Evolutionary conservation across 345 rosid genomes (phyloP), one percentile per base, ranked within the genome.

Genomic region (Bruguiera parviflora): DNA sequence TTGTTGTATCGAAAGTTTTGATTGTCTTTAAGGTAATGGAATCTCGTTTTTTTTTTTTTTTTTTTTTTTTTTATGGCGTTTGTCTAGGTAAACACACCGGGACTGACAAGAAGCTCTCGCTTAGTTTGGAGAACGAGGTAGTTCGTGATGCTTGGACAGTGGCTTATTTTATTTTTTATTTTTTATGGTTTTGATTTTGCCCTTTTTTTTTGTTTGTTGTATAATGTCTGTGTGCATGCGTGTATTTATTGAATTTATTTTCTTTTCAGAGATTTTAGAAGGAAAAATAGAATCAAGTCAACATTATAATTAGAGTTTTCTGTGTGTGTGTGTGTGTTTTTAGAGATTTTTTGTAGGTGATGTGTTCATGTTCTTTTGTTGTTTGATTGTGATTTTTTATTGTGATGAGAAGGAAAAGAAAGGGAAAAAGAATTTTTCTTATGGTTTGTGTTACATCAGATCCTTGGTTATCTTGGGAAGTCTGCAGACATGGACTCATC

Each of bases 101-200:
- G 73, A 83, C 86, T 20, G 98, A 93, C 76, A 93, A 89, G 76
- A 91, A 82, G 72, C 73, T 91, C 24, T 89, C 97, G 70, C 86
- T 91, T 63, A 93, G 96, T 83, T 86, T 93, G 87, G 98, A 93
- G 80, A 83, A 85, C 59, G 98, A 93, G 96, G 98, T 91, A 74
- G 69, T 53, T 68, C 35, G 33, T 59, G 29, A 43, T 18, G 49
- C 28, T 5, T 15, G 9, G 28, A 33, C 65, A 20, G 5, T 24
- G 4, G 25, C 16, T 24, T 56, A 24, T 8, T 20, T 8, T 27
- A 1, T 25, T 25, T 33, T 33, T 33, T 7, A 1, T 33, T 33
- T 33, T 56, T 5, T 15, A 3, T 24, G 25, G 7, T 56, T 56
- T 24, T 4, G 6, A 10, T 16, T 21, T 24, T 56, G 18, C 5